Evolutionary conservation across 306 rosid species (phyloP), one percentile per base, ranked within the genome.

Genomic region (Argentina anserina): DNA sequence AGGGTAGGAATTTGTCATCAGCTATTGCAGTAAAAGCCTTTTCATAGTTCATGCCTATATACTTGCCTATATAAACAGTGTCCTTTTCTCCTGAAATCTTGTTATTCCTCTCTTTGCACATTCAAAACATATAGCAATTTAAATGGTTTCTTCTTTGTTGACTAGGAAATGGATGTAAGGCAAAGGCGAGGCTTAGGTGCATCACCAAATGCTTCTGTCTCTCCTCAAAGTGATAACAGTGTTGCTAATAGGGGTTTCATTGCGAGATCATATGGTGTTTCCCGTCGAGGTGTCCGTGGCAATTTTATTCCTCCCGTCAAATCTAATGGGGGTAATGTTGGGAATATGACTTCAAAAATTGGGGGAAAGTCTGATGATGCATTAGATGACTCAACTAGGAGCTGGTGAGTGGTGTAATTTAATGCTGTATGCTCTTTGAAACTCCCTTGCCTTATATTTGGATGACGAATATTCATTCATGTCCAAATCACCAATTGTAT

Each of bases 291-390:
- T 33, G 55, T 80, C 78, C 96, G 90, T 46, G 93, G 97, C 75
- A 86, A 84, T 88, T 94, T 91, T 87, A 86, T 94, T 45, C 99
- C 99, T 61, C 99, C 99, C 17, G 78, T 94, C 65, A 91, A 81
- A 85, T 88, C 91, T 63, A 91, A 76, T 68, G 95, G 94, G 71
- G 81, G 81, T 26, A 77, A 71, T 72, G 73, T 74, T 43, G 97
- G 91, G 76, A 88, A 88, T 85, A 31, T 70, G 71, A 84, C 89
- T 58, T 82, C 97, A 63, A 85, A 86, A 69, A 71, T 50, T 17
- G 79, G 82, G 74, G 97, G 95, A 82, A 94, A 86, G 85, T 52
- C 76, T 20, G 97, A 85, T 71, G 97, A 94, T 82, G 45, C 92
- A 67, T 72, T 86, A 68, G 97, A 87, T 36, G 99, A 89, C 73